phyloP scores from a whole-genome alignment of 1,284 basidiomycete genomes.

The Ganoderma leucocontextum region DNA sequence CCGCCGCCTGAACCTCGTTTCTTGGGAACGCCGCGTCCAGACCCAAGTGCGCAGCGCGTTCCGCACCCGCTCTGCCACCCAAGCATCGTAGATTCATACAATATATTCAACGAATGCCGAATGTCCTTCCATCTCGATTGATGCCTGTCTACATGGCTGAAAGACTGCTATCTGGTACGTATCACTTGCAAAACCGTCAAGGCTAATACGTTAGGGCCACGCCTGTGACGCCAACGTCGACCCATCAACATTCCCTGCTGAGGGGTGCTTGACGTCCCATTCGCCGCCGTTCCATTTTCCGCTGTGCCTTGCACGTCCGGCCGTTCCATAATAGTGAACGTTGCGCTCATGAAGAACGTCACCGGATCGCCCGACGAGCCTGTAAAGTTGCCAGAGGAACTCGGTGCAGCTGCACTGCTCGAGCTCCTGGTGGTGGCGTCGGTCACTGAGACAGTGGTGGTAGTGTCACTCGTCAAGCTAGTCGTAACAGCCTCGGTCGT shows the following conservation, averaged over 20 bases:
- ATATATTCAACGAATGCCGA: not conserved
- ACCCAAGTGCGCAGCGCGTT: conserved; percentile 66
- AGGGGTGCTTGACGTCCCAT: not conserved
- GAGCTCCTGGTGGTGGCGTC: not conserved
- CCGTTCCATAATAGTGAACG: not conserved
- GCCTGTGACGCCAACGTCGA: not conserved
- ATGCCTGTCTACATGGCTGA: not conserved
- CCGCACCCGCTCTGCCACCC: conserved; percentile 15
- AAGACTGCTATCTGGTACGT: not conserved
- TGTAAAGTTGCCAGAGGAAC: not conserved
- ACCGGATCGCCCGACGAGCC: not conserved
- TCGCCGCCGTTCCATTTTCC: not conserved
- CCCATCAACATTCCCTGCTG: conserved; percentile 6
- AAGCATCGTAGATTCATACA: conserved; percentile 3
- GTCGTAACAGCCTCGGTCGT: not conserved
- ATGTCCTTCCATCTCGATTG: not conserved
- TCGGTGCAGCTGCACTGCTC: not conserved
- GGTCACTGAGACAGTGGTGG: not conserved
- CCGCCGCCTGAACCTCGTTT: conserved; percentile 74
- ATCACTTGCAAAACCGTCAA: not conserved
- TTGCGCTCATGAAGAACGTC: not conserved
- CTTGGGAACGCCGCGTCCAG: conserved; percentile 77
- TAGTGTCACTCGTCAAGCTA: not conserved
- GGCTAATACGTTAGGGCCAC: not conserved
- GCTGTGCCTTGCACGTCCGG: not conserved